Evolutionary conservation across 352 stramenopile species (phyloP), one percentile per base, ranked within the genome.

Genomic region (Phytophthora capsici): DNA sequence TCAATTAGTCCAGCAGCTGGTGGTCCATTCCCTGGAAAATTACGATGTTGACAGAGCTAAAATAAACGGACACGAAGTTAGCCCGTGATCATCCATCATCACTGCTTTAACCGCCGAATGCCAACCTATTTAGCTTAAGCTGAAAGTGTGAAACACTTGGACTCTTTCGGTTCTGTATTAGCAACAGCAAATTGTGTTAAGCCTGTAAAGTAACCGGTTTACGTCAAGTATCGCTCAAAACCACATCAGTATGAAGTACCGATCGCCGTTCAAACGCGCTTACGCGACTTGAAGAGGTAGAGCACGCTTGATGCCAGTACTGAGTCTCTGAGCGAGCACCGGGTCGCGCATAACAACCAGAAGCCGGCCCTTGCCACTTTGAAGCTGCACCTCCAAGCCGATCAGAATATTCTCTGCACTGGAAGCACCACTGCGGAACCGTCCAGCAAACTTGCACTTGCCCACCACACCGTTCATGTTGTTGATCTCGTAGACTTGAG

Each of bases 401-500:
- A 92, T 62, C 16, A 92, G 55, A 36, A 92, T 76, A 19, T 82
- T 71, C 43, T 89, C 81, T 5, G 53, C 66, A 41, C 53, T 77
- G 10, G 58, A 52, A n/a, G 64, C 47, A 1, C 66, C 71, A 52
- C 77, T 84, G 17, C 84, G 80, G 41, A 93, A 57, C 10, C 77
- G 80, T 4, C 82, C 84, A 4, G 78, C 77, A 54, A 93, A 91
- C 58, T 93, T 93, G 70, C 78, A 87, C 54, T 85, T 85, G 41
- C 84, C 84, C 12, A 82, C 68, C 2, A 73, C 65, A 10, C 71
- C 64, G 43, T 72, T 88, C 71, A 88, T 72, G 57, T 85, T 86
- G 67, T 93, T 86, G 69, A 91, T 88, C 41, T 93, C 84, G 38
- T 93, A 93, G 19, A 93, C 60, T 58, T 90, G 84, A 6, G 80